Evolutionary conservation across 257 asterid species (phyloP).

Genomic region (Solanum megistacrolobum): DNA sequence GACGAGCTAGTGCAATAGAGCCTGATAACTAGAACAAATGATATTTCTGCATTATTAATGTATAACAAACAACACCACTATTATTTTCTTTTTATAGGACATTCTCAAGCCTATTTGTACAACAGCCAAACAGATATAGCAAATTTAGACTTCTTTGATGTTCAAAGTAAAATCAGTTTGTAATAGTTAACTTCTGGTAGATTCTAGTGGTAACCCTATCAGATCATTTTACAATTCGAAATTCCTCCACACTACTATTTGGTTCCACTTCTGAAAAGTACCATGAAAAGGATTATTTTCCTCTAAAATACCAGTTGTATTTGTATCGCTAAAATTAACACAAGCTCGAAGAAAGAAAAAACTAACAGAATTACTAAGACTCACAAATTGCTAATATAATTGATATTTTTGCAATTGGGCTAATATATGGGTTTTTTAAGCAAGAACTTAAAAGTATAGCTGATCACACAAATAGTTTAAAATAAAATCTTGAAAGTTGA

Average conservation of each 20-base stretch:
- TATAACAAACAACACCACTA: neutral
- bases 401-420: neutral
- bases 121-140: neutral
- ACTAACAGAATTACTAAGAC: neutral
- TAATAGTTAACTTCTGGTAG: neutral
- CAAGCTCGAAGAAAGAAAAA: neutral
- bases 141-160: neutral
- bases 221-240: neutral
- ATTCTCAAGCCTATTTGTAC: neutral
- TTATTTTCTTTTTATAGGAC: neutral
- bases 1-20: constrained; percentile 51
- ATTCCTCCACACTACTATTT: neutral
- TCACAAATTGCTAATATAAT: neutral
- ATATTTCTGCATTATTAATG: constrained; percentile 4
- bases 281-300: neutral
- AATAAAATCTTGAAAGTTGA: neutral
- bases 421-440: neutral
- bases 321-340: neutral
- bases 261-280: neutral
- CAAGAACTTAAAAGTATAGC: neutral
- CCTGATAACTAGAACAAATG: constrained; percentile 58
- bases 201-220: neutral
- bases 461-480: neutral
- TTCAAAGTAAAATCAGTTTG: neutral
- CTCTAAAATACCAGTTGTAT: neutral